Evolutionary conservation across 2,329 filamentous ascomycete species (phyloP).

Genomic region (Fusarium graminum): DNA sequence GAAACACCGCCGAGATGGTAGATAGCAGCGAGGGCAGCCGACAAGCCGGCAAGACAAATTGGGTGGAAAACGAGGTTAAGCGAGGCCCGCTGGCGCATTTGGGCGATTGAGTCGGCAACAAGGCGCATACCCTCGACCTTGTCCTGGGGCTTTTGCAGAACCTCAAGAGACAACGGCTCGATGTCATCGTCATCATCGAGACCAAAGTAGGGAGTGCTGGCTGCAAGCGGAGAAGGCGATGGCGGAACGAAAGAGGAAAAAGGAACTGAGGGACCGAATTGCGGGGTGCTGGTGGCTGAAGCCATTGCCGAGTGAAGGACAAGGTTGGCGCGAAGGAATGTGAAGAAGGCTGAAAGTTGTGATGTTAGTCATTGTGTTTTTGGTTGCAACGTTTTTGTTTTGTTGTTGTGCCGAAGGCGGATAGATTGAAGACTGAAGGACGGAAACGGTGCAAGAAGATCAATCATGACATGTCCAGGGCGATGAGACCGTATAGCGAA

Average conservation of each 20-base stretch:
- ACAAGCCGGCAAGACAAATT: conserved; percentile 63
- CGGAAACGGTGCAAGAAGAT: neutral
- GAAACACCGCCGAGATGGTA: conserved; percentile 63
- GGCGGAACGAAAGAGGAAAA: conserved; percentile 55
- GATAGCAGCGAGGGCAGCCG: conserved; percentile 58
- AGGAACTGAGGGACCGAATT: conserved; percentile 64
- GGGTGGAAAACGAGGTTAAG: conserved; percentile 74
- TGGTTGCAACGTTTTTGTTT: neutral
- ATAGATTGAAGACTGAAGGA: conserved; percentile 3
- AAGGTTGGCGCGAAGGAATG: conserved; percentile 83
- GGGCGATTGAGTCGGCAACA: conserved; percentile 83
- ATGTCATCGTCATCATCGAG: conserved; percentile 59
- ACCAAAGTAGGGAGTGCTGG: conserved; percentile 69
- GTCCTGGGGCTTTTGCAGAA: conserved; percentile 67
- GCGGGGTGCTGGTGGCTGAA: conserved; percentile 74
- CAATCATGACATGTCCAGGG: neutral
- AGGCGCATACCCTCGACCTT: conserved; percentile 77
- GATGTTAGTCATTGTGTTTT: conserved; percentile 39
- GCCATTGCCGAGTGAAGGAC: conserved; percentile 74
- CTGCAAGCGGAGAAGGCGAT: conserved; percentile 71
- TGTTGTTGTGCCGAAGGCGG: conserved; percentile 5
- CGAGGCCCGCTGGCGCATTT: conserved; percentile 80
- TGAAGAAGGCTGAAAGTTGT: conserved; percentile 77
- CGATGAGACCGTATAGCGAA: conserved; percentile 5
- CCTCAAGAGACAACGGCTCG: conserved; percentile 73